Evolutionary conservation across 2,329 filamentous ascomycete genomes (phyloP).

Genomic region (Fusarium stilboides): DNA sequence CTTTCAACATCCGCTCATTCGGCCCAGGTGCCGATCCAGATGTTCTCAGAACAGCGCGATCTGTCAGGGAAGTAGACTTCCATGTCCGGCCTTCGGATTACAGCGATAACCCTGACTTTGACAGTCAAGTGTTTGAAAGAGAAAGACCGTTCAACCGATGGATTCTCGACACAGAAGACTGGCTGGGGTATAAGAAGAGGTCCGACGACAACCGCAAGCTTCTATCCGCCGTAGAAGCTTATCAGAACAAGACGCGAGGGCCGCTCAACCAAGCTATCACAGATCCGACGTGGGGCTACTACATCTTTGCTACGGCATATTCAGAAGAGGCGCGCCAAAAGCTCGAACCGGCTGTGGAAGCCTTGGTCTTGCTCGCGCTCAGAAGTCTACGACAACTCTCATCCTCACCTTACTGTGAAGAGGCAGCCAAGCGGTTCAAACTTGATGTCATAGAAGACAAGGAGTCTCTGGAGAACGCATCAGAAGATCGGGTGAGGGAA

Average conservation of each 20-base stretch:
- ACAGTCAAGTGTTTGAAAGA: conserved; percentile 28
- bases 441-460: conserved; percentile 21
- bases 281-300: conserved; percentile 39
- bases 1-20: conserved; percentile 16
- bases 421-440: conserved; percentile 32
- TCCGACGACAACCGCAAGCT: conserved; percentile 28
- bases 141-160: conserved; percentile 15
- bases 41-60: conserved; percentile 14
- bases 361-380: conserved; percentile 10
- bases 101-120: conserved; percentile 14
- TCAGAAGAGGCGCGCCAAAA: conserved; percentile 1
- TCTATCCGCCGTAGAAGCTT: conserved; percentile 16
- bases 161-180: conserved; percentile 24
- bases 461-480: conserved; percentile 25
- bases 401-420: conserved; percentile 25
- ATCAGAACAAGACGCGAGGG: conserved; percentile 10
- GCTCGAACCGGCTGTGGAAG: conserved; percentile 13
- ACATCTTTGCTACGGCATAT: conserved; percentile 34
- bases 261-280: conserved; percentile 1
- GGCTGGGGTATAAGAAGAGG: conserved; percentile 16
- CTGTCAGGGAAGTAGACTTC: conserved; percentile 26
- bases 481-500: conserved; percentile 36
- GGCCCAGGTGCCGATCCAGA: conserved; percentile 24
- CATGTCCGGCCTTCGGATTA: conserved; percentile 24
- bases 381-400: conserved; percentile 13